Percentiles rank a stretch among this genome's conserved stretches.
Evolutionary conservation across 2,329 filamentous ascomycete species (phyloP).

Genomic region (Ampelomyces quisqualis): DNA sequence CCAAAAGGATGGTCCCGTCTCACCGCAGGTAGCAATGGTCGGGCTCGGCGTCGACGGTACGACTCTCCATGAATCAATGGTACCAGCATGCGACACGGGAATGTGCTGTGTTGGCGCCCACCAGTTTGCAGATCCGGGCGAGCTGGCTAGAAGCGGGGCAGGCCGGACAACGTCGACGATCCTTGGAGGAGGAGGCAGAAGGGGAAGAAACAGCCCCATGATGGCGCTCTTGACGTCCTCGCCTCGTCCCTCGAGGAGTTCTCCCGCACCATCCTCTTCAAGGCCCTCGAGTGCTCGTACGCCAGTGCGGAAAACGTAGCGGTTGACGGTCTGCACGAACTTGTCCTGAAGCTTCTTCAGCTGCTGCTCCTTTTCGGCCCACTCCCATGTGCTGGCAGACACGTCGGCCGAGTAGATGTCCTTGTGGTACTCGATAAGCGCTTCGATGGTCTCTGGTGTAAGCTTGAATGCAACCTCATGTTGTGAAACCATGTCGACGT

Average conservation of each 20-base stretch:
- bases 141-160: constrained; percentile 81
- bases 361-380: constrained; percentile 94
- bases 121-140: constrained; percentile 70
- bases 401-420: constrained; percentile 90
- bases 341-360: constrained; percentile 97
- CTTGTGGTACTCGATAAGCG: constrained; percentile 93
- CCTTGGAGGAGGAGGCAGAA: constrained; percentile 83
- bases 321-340: constrained; percentile 95
- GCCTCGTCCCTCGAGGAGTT: constrained; percentile 85
- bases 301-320: constrained; percentile 89
- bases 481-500: constrained; percentile 97
- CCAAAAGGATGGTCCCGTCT: constrained; percentile 75
- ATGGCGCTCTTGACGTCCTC: constrained; percentile 91
- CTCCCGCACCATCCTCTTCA: constrained; percentile 93
- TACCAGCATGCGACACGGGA: constrained; percentile 64
- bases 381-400: constrained; percentile 85
- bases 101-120: constrained; percentile 68
- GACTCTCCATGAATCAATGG: constrained; percentile 86
- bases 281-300: constrained; percentile 89
- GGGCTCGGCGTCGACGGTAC: constrained; percentile 85
- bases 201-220: constrained; percentile 78
- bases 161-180: constrained; percentile 88
- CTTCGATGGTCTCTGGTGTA: constrained; percentile 89
- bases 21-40: constrained; percentile 65
- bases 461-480: constrained; percentile 99